Evolutionary conservation across 345 rosid genomes (phyloP), one percentile per base, ranked within the genome.

Genomic region (Corymbia maculata): DNA sequence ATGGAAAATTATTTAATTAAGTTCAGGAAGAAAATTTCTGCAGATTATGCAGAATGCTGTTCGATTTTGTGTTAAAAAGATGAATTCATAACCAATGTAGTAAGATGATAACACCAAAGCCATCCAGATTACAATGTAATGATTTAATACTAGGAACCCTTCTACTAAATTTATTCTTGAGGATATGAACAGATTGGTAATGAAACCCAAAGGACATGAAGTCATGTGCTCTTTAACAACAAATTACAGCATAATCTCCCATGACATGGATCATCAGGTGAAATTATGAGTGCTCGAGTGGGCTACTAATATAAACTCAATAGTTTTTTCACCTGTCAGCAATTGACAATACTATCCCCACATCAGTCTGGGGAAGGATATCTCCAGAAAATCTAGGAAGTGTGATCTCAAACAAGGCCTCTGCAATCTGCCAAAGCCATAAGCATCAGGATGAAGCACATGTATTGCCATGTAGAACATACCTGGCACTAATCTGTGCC

Each of bases 361-460:
- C 94, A 86, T 96, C 97, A 89, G 97, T 94, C 91, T 96, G 90
- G 45, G 99, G 99, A 92, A 96, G 93, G 47, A 88, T 52, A 91
- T 97, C 99, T 86, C 99, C 99, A 86, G 99, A 96, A 93, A 93
- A 97, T 93, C 98, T 93, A 86, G 99, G 99, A 84, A 95, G 97
- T 79, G 91, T 89, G 86, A 96, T 95, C 90, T 97, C 99, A 70
- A 97, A 92, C 92, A 97, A 94, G 82, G 99, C 99, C 88, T 95
- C 97, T 61, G 98, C 99, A 89, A 95, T 92, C 99, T 97, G 94
- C 87, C 68, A 68, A 87, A 79, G 26, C n/a, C 49, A 42, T 75
- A 75, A 61, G 26, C 44, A 61, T 61, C 47, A 64, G 52, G 82
- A 87, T 85, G 59, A 17, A 36, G 47, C 82, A 36, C 82, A 75